phyloP scores from a whole-genome alignment of 495 filamentous ascomycete genomes.

The Clohesyomyces aquaticus region DNA sequence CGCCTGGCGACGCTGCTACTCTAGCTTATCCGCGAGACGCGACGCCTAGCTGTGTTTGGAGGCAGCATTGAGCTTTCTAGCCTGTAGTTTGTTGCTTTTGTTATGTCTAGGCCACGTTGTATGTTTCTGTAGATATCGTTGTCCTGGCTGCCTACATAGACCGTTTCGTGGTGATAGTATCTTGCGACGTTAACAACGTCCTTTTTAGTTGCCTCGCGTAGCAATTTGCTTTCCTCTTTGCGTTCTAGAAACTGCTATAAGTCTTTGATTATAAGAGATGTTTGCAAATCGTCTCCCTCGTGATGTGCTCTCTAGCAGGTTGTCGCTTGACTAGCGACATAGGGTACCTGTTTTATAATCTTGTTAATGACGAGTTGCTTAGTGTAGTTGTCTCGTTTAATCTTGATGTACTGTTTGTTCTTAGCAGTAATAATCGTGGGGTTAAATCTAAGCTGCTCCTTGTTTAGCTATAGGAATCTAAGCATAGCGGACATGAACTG shows the following conservation, averaged over 20 bases:
- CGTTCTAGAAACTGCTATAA: too few species aligned
- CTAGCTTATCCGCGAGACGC: slow-evolving; percentile 37
- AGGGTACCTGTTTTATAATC: slow-evolving; percentile 51
- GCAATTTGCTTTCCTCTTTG: slow-evolving; percentile 53
- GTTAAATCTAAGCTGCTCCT: slow-evolving; percentile 55
- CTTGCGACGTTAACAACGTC: slow-evolving; percentile 50
- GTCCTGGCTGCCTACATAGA: slow-evolving; percentile 41
- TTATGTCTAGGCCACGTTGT: slow-evolving; percentile 47
- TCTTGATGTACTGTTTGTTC: slow-evolving; percentile 49
- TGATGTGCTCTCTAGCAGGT: slow-evolving; percentile 54
- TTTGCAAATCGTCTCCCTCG: slow-evolving; percentile 45
- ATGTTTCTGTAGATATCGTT: slow-evolving; percentile 50
- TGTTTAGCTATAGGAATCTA: slow-evolving; percentile 55
- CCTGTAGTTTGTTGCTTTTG: slow-evolving; percentile 46
- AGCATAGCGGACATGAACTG: too few species aligned
- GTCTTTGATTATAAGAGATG: slow-evolving; percentile 50
- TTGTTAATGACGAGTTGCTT: slow-evolving; percentile 54
- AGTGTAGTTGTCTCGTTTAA: slow-evolving; percentile 43
- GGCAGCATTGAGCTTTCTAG: slow-evolving; percentile 38
- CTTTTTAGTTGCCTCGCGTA: slow-evolving; percentile 48
- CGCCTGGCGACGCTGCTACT: slow-evolving; percentile 35
- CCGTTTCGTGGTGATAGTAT: slow-evolving; percentile 55
- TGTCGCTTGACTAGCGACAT: slow-evolving; percentile 54
- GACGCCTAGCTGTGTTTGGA: slow-evolving; percentile 25
- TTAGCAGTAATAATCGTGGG: slow-evolving; percentile 49